Percentiles rank a stretch among this genome's conserved stretches.
Evolutionary conservation across 179 eudicot species (phyloP).

Genomic region (Silene noctiflora): DNA sequence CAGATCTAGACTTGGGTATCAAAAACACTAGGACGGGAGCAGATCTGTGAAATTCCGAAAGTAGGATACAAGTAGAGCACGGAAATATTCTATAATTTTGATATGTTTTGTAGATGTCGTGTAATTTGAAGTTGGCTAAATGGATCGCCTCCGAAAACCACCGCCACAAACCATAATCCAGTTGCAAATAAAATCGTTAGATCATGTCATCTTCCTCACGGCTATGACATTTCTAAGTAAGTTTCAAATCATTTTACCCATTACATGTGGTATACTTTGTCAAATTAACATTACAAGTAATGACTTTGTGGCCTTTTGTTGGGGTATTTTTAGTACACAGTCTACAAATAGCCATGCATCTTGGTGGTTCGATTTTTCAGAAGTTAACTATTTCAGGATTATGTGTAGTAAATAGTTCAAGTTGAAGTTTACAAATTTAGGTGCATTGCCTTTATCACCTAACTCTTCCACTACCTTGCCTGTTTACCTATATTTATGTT

Average conservation of each 20-base stretch:
- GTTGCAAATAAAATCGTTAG: not conserved
- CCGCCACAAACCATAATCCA: not conserved
- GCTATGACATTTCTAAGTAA: not conserved
- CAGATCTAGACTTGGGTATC: not conserved
- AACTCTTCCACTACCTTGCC: not conserved
- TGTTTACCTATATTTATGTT: not conserved
- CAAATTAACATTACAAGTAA: not conserved
- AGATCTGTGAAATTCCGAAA: not conserved
- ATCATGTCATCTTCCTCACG: not conserved
- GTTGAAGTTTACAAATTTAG: not conserved
- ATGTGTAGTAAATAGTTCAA: not conserved
- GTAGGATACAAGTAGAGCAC: not conserved
- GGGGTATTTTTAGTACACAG: not conserved
- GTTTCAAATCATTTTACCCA: not conserved
- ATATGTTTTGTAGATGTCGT: not conserved
- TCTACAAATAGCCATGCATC: constrained; percentile 11
- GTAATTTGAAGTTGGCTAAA: not conserved
- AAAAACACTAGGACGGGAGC: not conserved
- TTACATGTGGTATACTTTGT: not conserved
- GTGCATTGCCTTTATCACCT: not conserved
- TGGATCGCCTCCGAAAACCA: not conserved
- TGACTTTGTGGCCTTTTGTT: constrained; percentile 1
- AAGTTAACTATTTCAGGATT: not conserved
- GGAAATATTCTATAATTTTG: not conserved
- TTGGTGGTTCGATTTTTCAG: not conserved